These are phyloP conservation scores for Sordariomycetes sp. DNA, from an alignment of 2,329 filamentous ascomycete genomes.

Conservation along the genomic window DNA sequence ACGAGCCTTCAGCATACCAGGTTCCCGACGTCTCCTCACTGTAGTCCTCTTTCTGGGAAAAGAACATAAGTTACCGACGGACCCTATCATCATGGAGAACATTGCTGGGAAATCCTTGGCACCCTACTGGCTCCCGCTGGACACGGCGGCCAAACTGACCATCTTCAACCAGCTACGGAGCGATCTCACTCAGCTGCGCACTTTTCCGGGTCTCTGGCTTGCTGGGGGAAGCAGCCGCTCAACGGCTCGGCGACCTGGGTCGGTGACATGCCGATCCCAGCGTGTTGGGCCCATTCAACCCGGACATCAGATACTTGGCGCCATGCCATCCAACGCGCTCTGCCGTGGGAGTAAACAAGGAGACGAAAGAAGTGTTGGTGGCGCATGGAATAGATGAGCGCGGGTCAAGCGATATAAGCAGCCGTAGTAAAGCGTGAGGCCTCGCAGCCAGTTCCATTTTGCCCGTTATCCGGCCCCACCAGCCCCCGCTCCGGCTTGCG, in stretches of 20 bases:
- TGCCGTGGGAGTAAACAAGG: too few species aligned
- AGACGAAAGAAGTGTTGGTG: too few species aligned
- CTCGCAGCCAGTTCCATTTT: too few species aligned
- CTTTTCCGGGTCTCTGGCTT: conserved; percentile 3
- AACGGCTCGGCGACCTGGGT: neutral
- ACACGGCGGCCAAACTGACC: neutral
- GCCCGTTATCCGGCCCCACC: too few species aligned
- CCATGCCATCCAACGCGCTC: too few species aligned
- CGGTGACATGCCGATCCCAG: neutral
- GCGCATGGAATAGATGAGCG: too few species aligned
- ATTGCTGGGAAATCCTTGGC: neutral
- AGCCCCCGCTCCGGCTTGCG: too few species aligned
- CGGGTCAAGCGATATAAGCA: too few species aligned
- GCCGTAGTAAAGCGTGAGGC: too few species aligned
- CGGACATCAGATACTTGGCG: neutral
- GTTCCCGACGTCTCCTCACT: neutral
- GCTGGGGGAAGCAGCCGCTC: neutral
- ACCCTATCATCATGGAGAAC: neutral
- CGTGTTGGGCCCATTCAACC: neutral
- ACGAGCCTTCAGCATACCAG: neutral
- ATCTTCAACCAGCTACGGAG: neutral
- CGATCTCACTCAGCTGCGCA: conserved; percentile 1
- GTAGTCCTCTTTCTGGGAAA: neutral
- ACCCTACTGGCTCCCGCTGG: neutral
- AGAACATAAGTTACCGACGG: neutral